Conservation (phyloP, 1,284 basidiomycete genomes). For the Ganoderma resinaceum region DNA sequence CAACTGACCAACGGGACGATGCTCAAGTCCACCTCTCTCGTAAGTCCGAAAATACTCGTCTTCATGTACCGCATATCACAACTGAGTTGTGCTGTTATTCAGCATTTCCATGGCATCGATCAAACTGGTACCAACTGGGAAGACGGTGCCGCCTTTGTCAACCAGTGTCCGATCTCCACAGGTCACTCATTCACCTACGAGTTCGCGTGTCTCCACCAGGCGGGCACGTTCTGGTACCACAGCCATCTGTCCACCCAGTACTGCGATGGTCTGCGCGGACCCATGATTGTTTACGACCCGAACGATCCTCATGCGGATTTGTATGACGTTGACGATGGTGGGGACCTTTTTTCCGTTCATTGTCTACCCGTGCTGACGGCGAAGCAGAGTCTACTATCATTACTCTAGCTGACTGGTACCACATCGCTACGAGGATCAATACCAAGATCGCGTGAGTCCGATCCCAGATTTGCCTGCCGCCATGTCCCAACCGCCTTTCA, state of each 20-base stretch:
- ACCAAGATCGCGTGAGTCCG: conserved; percentile 25
- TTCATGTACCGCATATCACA: neutral
- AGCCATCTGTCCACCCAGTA: conserved; percentile 38
- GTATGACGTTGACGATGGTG: conserved; percentile 50
- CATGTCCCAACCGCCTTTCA: neutral
- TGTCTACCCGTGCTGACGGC: neutral
- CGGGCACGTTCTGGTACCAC: conserved; percentile 41
- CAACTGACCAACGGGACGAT: conserved; percentile 42
- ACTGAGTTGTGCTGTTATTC: neutral
- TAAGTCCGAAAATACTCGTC: conserved; percentile 23
- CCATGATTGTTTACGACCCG: conserved; percentile 50
- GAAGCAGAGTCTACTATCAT: conserved; percentile 33
- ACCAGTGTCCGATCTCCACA: conserved; percentile 59
- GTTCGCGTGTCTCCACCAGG: conserved; percentile 42
- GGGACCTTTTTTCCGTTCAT: neutral
- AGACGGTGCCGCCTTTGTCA: conserved; percentile 47
- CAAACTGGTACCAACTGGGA: conserved; percentile 44
- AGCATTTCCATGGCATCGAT: conserved; percentile 50
- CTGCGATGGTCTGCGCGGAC: conserved; percentile 44
- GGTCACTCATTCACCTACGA: conserved; percentile 53
- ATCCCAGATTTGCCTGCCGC: neutral
- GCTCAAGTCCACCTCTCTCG: conserved; percentile 45
- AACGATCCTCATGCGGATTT: conserved; percentile 45
- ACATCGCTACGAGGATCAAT: conserved; percentile 24
- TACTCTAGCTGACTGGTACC: conserved; percentile 38